Evolutionary conservation across 2,329 filamentous ascomycete genomes (phyloP).

Genomic region (Pseudodiploospora longispora): DNA sequence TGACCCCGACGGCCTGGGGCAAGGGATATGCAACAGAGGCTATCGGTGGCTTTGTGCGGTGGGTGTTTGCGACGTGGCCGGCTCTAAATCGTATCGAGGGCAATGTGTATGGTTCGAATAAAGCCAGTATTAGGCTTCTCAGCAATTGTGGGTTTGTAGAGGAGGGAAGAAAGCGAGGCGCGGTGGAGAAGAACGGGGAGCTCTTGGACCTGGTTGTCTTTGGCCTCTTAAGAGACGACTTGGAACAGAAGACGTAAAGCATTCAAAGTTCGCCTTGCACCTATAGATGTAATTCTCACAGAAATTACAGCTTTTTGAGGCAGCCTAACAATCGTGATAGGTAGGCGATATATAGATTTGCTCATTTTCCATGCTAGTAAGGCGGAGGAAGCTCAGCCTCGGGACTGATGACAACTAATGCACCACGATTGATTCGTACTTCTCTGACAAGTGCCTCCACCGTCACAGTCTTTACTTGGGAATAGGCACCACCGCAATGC

Average conservation of each 20-base stretch:
- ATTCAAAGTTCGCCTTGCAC: too few species aligned
- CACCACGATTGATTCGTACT: too few species aligned
- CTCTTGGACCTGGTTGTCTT: constrained; percentile 29
- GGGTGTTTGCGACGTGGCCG: constrained; percentile 36
- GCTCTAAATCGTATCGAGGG: constrained; percentile 21
- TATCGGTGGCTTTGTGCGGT: constrained; percentile 28
- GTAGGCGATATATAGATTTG: too few species aligned
- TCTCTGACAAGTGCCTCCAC: too few species aligned
- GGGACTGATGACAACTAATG: too few species aligned
- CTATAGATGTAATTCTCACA: not conserved
- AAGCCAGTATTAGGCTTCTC: constrained; percentile 35
- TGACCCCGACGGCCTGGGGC: constrained; percentile 35
- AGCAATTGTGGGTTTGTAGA: constrained; percentile 20
- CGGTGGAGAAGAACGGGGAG: constrained; percentile 33
- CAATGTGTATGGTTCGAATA: constrained; percentile 28
- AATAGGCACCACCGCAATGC: too few species aligned
- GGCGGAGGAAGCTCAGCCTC: too few species aligned
- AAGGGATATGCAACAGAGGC: constrained; percentile 37
- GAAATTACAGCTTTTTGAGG: not conserved
- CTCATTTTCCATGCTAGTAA: too few species aligned
- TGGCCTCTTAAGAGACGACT: constrained; percentile 31
- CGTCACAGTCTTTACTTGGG: too few species aligned
- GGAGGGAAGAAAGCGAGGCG: constrained; percentile 36
- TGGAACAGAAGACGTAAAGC: constrained; percentile 3
- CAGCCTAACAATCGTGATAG: too few species aligned